Base-by-base conservation (phyloP, 345 rosid species). In the Clausena lansium region DNA sequence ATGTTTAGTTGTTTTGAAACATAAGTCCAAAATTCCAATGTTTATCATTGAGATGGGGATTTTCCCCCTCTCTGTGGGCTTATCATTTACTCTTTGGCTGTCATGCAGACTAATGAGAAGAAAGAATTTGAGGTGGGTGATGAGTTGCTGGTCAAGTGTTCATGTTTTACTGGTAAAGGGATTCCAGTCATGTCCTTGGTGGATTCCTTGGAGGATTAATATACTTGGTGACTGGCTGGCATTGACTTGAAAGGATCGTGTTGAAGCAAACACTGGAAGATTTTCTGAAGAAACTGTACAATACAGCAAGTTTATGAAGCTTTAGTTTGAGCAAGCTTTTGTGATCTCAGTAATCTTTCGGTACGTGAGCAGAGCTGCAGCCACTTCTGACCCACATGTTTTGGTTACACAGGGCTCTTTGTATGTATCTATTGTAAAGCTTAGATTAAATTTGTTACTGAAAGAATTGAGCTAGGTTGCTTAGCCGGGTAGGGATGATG, bases 91-190 rank as follows among this genome's bases (percentile, higher is more conserved):
- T 22, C 25, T 67, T 52, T 54, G 50, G 17, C 76, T 84, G 69
- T 55, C 45, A 30, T 77, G 78, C 90, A 95, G 98, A 70, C 25
- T 4, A 82, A 88, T 64, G 83, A 83, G 69, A 85, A 81, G 77
- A 72, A 77, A 24, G 84, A 84, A 41, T 89, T 83, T 64, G 86
- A 76, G 67, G 73, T 88, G 14, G 99, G 98, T 52, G 89, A 92
- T 75, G 78, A 81, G 74, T 73, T 95, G 86, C 73, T 2, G 47
- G 98, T 92, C 30, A 82, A 82, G 82, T 93, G 98, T 75, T 83
- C 89, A 39, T 90, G 94, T 84, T 95, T 93, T 83, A 86, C 88
- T 7, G 79, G 83, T 80, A 92, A 93, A 83, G 99, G 97, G 62
- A 79, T 92, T 80, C 95, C 99, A 11, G 87, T 91, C 20, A 71